These are phyloP conservation scores for Malus hybrid DNA, from an alignment of 331 rosid genomes.

Conservation along the genomic window DNA sequence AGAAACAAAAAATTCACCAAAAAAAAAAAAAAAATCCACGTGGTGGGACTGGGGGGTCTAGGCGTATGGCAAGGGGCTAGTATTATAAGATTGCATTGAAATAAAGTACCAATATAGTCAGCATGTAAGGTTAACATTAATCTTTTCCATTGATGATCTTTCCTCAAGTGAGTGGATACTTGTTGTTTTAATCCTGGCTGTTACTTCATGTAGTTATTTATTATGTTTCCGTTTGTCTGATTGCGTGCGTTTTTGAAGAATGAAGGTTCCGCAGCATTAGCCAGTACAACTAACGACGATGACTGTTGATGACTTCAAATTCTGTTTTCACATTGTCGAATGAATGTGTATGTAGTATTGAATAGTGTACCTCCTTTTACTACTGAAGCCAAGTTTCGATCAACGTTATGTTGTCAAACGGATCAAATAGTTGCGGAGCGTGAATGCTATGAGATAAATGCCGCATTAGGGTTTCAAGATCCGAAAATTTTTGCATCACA, in stretches of 20 bases:
- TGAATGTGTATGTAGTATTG: neutral
- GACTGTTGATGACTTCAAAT: neutral
- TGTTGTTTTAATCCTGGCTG: neutral
- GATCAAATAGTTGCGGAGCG: neutral
- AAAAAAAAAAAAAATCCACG: too few species aligned
- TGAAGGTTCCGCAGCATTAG: conserved; percentile 14
- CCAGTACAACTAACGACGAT: neutral
- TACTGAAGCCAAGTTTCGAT: neutral
- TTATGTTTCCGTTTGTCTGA: neutral
- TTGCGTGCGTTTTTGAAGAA: neutral
- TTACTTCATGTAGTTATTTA: too few species aligned
- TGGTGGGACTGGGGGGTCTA: too few species aligned
- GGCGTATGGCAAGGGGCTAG: too few species aligned
- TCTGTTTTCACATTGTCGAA: neutral
- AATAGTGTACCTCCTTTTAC: neutral
- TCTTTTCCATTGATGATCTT: neutral
- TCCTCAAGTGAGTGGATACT: neutral
- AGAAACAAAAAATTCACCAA: too few species aligned
- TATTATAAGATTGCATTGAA: neutral
- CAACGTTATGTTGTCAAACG: neutral
- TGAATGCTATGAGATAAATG: neutral
- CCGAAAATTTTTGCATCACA: neutral
- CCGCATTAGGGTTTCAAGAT: neutral
- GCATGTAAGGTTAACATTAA: neutral
- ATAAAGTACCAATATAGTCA: neutral